phyloP scores from a whole-genome alignment of 495 filamentous ascomycete species.

The Penicillium diatomitis region DNA sequence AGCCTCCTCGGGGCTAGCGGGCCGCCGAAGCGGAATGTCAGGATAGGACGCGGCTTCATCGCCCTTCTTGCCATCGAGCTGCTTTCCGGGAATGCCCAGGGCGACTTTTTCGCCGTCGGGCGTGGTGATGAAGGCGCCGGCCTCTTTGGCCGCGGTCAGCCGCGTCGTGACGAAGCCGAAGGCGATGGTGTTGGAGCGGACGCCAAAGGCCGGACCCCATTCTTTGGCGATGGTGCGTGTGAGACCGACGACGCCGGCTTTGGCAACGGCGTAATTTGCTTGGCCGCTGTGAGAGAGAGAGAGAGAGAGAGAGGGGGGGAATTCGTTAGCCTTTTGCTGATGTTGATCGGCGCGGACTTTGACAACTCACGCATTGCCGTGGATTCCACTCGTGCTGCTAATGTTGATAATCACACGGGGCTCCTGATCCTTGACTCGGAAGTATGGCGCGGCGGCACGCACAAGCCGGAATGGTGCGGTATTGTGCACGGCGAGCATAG shows the following conservation, averaged over 20 bases:
- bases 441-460: constrained; percentile 71
- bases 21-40: constrained; percentile 69
- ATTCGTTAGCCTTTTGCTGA: neutral
- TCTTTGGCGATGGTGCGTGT: constrained; percentile 86
- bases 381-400: constrained; percentile 64
- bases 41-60: constrained; percentile 31
- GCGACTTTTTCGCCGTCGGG: constrained; percentile 70
- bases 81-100: constrained; percentile 61
- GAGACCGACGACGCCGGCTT: constrained; percentile 70
- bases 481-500: constrained; percentile 70
- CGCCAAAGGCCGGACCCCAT: constrained; percentile 79
- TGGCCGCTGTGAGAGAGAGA: constrained; percentile 45
- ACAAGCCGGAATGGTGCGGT: constrained; percentile 78
- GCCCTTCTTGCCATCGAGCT: constrained; percentile 33
- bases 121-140: constrained; percentile 64
- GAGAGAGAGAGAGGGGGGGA: no score
- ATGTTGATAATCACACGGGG: constrained; percentile 75
- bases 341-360: neutral
- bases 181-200: constrained; percentile 73
- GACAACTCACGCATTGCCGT: constrained; percentile 61
- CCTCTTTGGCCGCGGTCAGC: constrained; percentile 71
- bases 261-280: constrained; percentile 75
- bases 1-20: constrained; percentile 70
- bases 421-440: constrained; percentile 76
- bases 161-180: constrained; percentile 74